Base-by-base conservation (phyloP, 2,329 filamentous ascomycete species). In the Alternaria metachromatica region DNA sequence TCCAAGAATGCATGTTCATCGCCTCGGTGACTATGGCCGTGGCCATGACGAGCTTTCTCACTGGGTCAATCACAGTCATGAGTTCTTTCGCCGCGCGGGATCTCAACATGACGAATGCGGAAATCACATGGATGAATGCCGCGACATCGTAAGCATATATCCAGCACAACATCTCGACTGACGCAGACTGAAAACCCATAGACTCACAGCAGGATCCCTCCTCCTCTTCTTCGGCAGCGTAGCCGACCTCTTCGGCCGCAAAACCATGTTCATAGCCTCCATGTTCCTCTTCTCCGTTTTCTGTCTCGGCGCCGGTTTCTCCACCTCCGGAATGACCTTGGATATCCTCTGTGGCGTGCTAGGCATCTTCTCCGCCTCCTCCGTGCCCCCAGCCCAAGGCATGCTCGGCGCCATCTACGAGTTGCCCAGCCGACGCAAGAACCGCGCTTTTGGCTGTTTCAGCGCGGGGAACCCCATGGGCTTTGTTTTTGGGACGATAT, bases 111-210 rank as follows among this genome's bases (percentile, higher is more conserved):
- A 87, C 85, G 3, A 87, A 86, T 50, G 87, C 88, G 2, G 84
- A 92, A 71, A 86, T 92, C 23, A 89, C 89, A 1, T 92, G 89
- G 89, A 88, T 91, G 64, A 84, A 84, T 50, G 88, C 88, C 8
- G 85, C 88, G n/a, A 83, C 86, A 43, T 86, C 87, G 80, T 86
- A 79, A 50, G 83, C 46, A 23, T 15, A n/a, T 9, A 9, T 1
- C 8, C 33, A 37, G 30, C 13, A n/a, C 0, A 33, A 37, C 13
- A 33, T 8, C 30, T 33, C 13, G 30, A 15, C 6, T 7, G 3
- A 8, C 33, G 6, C 33, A 37, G 7, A 2, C 33, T 37, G 15
- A 37, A 3, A 37, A n/a, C 3, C 3, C 1, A n/a, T 43, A 87
- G 85, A 13, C 82, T 92, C 15, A 87, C 86, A 1, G 87, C 87